A percentile compares a stretch with the other conserved stretches of the same genome.
Conservation (phyloP, 139 green algal species). For the Axilococcus clingmanii region DNA sequence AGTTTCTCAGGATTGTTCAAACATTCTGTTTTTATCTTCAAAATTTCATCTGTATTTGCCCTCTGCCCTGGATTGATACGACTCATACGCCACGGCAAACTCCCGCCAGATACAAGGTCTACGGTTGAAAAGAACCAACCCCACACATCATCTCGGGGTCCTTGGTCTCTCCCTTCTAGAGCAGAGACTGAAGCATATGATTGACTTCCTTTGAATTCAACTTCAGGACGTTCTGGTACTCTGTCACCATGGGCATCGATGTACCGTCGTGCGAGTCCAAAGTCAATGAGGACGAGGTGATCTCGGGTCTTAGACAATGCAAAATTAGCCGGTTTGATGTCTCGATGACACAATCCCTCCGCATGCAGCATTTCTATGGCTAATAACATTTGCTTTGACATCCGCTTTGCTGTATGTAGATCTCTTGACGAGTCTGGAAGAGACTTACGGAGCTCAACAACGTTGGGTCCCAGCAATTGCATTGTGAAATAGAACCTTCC, state of each 20-base stretch:
- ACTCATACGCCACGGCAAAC: constrained; percentile 12
- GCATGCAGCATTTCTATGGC: constrained; percentile 54
- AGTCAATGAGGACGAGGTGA: constrained; percentile 53
- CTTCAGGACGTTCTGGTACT: constrained; percentile 36
- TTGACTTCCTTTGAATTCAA: constrained; percentile 65
- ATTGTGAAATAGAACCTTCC: constrained; percentile 68
- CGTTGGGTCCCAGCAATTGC: constrained; percentile 68
- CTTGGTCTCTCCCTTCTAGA: constrained; percentile 46
- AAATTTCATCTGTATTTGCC: constrained; percentile 1
- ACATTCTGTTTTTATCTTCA: not conserved
- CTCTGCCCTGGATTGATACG: not conserved
- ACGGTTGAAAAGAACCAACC: constrained; percentile 77
- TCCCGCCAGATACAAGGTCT: constrained; percentile 55
- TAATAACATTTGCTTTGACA: constrained; percentile 23
- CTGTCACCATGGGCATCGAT: constrained; percentile 22
- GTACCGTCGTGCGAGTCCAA: constrained; percentile 59
- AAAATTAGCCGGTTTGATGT: constrained; percentile 85
- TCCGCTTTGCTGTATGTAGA: constrained; percentile 16
- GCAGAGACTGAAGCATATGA: constrained; percentile 68
- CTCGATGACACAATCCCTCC: constrained; percentile 56
- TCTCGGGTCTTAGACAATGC: constrained; percentile 8
- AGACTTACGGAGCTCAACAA: constrained; percentile 52
- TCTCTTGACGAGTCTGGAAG: too few species aligned
- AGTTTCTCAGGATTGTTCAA: not conserved
- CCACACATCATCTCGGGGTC: constrained; percentile 84